phyloP scores from a whole-genome alignment of 192 early-diverging fungal genomes.

The Entomortierella chlamydospora region DNA sequence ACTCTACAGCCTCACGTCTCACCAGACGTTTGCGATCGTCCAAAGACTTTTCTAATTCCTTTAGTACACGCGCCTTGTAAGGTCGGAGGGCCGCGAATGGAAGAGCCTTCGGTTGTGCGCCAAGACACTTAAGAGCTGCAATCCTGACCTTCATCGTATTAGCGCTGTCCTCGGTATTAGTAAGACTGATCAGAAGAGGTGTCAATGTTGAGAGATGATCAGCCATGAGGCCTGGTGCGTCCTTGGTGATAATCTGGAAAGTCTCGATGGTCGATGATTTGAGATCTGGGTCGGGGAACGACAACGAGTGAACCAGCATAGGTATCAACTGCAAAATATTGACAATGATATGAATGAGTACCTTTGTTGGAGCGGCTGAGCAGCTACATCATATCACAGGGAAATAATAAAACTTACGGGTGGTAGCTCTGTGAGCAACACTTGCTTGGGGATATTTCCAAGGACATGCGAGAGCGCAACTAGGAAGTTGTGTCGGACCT shows the following conservation, averaged over 20 bases:
- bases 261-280: slow-evolving; percentile 83
- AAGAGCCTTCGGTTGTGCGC: slow-evolving; percentile 72
- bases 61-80: slow-evolving; percentile 70
- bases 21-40: slow-evolving; percentile 94
- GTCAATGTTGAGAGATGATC: slow-evolving; percentile 62
- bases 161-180: slow-evolving; percentile 46
- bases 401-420: slow-evolving; percentile 70
- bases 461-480: slow-evolving; percentile 87
- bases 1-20: slow-evolving; percentile 87
- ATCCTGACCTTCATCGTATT: slow-evolving; percentile 73
- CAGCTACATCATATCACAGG: too few species aligned
- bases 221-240: slow-evolving; percentile 74
- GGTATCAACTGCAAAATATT: slow-evolving; percentile 71
- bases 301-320: slow-evolving; percentile 80
- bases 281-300: slow-evolving; percentile 71
- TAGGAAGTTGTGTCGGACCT: slow-evolving; percentile 78
- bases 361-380: too few species aligned
- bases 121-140: slow-evolving; percentile 76
- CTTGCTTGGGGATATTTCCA: slow-evolving; percentile 83
- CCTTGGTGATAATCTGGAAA: slow-evolving; percentile 75
- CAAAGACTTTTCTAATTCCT: slow-evolving; percentile 70
- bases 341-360: slow-evolving; percentile 8
- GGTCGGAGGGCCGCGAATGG: slow-evolving; percentile 70
- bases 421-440: slow-evolving; percentile 82
- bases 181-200: slow-evolving; percentile 54